phyloP scores from a whole-genome alignment of 257 asterid genomes.

The Petunia axillaris region DNA sequence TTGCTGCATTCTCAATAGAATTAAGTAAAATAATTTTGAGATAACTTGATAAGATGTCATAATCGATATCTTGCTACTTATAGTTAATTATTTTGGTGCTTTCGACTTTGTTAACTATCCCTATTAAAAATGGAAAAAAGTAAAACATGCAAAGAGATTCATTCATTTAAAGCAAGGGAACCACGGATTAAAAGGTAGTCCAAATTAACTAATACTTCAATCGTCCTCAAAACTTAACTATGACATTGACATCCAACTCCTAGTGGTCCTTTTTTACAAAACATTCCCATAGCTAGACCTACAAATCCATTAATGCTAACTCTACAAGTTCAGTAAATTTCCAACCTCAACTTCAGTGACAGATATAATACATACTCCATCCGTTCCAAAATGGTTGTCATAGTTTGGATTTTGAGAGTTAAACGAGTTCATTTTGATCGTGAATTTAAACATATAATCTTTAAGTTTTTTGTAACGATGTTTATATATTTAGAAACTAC shows the following conservation, averaged over 20 bases:
- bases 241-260: conserved; percentile 27
- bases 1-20: too few relatives aligned
- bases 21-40: too few relatives aligned
- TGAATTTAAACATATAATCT: too few relatives aligned
- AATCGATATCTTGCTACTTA: too few relatives aligned
- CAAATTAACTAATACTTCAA: neutral
- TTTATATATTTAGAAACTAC: too few relatives aligned
- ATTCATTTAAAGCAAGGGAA: conserved; percentile 3
- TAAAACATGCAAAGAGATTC: neutral
- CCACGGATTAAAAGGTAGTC: neutral
- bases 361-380: neutral
- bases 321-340: neutral
- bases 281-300: conserved; percentile 26
- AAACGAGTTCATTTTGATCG: too few relatives aligned
- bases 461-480: too few relatives aligned
- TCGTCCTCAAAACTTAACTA: conserved; percentile 23
- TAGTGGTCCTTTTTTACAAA: conserved; percentile 25
- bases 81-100: too few relatives aligned
- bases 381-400: too few relatives aligned
- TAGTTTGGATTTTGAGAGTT: too few relatives aligned
- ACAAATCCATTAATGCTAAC: conserved; percentile 8
- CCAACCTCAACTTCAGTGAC: neutral
- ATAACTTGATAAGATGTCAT: too few relatives aligned
- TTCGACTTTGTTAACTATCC: too few relatives aligned
- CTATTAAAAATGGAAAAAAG: neutral